Evolutionary conservation across 2,329 filamentous ascomycete genomes (phyloP).

Genomic region (Xylariaceae sp.): DNA sequence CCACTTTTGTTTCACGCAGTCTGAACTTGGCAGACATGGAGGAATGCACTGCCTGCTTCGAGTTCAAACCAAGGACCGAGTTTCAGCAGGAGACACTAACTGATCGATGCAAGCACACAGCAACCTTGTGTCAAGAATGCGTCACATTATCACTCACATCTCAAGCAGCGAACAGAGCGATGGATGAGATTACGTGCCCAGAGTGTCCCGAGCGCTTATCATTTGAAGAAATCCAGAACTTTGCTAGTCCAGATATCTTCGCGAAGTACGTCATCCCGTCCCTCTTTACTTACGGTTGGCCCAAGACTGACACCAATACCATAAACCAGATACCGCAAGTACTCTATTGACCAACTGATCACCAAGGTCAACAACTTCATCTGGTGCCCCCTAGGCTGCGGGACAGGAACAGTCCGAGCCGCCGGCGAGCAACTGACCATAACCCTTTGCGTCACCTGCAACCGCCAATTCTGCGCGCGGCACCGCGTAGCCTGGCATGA

Average conservation of each 20-base stretch:
- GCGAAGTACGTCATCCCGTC: slow-evolving; percentile 31
- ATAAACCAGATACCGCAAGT: slow-evolving; percentile 10
- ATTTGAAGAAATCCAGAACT: slow-evolving; percentile 42
- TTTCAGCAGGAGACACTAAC: slow-evolving; percentile 10
- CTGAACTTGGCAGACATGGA: neutral
- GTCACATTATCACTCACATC: slow-evolving; percentile 10
- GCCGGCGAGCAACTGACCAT: slow-evolving; percentile 37
- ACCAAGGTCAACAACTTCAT: slow-evolving; percentile 43
- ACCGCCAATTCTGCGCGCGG: slow-evolving; percentile 39
- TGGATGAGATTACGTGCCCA: slow-evolving; percentile 37
- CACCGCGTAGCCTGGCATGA: slow-evolving; percentile 42
- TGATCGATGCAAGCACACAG: slow-evolving; percentile 9
- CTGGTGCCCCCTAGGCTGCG: slow-evolving; percentile 52
- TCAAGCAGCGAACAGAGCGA: slow-evolving; percentile 6
- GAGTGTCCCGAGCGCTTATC: slow-evolving; percentile 44
- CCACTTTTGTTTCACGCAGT: no score
- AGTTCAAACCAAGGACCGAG: slow-evolving; percentile 4
- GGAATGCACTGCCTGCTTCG: slow-evolving; percentile 14
- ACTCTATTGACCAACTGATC: slow-evolving; percentile 25
- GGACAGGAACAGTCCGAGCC: slow-evolving; percentile 49
- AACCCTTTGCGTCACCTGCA: slow-evolving; percentile 39
- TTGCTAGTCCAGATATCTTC: slow-evolving; percentile 42
- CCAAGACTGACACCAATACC: neutral
- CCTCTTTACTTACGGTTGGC: no score
- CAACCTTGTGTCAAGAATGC: slow-evolving; percentile 13